phyloP scores from a whole-genome alignment of 208 protist genomes.

The Leishmania aethiopica region DNA sequence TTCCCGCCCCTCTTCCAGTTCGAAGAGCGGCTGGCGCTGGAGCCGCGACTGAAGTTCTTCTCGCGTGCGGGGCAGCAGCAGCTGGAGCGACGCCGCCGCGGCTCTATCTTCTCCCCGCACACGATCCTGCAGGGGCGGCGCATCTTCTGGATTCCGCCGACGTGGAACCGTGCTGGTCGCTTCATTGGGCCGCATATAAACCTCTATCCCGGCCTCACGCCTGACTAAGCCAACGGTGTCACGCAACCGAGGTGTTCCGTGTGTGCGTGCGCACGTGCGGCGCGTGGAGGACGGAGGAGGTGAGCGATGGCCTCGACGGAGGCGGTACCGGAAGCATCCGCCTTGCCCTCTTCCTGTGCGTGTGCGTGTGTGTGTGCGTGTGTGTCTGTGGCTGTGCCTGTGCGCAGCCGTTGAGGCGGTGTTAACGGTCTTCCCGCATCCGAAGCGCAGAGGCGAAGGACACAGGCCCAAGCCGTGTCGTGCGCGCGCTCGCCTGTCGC shows the following conservation, averaged over 20 bases:
- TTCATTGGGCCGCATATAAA: conserved; percentile 85
- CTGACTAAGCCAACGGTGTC: conserved; percentile 47
- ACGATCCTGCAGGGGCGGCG: conserved; percentile 68
- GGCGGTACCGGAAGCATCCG: not conserved
- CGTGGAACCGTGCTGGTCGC: conserved; percentile 81
- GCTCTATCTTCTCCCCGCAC: conserved; percentile 78
- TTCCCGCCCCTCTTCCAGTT: conserved; percentile 93
- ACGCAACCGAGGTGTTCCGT: not conserved
- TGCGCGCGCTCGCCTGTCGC: not conserved
- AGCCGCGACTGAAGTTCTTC: conserved; percentile 89
- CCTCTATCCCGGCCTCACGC: conserved; percentile 87
- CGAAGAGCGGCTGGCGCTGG: conserved; percentile 85
- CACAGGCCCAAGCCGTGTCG: not conserved
- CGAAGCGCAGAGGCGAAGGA: not conserved
- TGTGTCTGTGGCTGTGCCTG: not conserved
- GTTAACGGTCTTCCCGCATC: not conserved
- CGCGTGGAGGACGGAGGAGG: not conserved
- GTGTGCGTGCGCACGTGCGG: not conserved
- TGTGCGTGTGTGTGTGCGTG: not conserved
- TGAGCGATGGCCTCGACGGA: not conserved
- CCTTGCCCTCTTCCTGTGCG: not conserved
- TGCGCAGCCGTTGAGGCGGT: not conserved
- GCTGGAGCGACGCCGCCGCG: conserved; percentile 70
- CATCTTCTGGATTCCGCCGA: conserved; percentile 92
- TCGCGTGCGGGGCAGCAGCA: conserved; percentile 78